Conservation (phyloP, 2,329 filamentous ascomycete species). For the Zasmidium cellare region DNA sequence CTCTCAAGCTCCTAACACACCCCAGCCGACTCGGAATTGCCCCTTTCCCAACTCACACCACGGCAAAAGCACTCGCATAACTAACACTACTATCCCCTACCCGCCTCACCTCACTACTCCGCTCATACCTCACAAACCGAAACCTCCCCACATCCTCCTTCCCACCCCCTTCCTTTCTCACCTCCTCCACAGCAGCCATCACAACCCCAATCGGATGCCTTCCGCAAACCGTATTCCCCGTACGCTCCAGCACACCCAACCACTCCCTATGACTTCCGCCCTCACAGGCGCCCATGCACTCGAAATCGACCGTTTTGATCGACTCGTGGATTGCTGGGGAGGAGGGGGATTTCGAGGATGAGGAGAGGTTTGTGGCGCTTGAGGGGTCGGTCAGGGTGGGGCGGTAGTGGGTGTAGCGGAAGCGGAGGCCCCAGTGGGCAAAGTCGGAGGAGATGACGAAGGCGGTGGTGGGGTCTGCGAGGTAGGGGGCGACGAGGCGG, state of each 20-base stretch:
- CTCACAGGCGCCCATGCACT: constrained; percentile 82
- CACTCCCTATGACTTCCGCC: constrained; percentile 72
- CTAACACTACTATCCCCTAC: constrained; percentile 82
- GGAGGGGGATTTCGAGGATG: constrained; percentile 44
- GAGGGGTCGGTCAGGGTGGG: constrained; percentile 43
- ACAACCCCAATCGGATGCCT: constrained; percentile 90
- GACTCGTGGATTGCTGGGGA: constrained; percentile 73
- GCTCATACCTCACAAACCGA: constrained; percentile 80
- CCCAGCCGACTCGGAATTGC: too few relatives aligned
- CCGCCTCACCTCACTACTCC: constrained; percentile 72
- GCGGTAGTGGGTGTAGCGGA: constrained; percentile 80
- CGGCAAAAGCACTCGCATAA: constrained; percentile 89
- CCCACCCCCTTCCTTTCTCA: constrained; percentile 40
- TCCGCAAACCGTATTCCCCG: constrained; percentile 90
- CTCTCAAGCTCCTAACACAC: too few relatives aligned
- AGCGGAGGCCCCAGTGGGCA: constrained; percentile 89
- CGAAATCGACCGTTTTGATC: constrained; percentile 75
- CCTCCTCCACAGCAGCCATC: constrained; percentile 79
- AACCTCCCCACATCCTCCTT: constrained; percentile 49
- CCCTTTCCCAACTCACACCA: constrained; percentile 35
- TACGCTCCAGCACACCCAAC: constrained; percentile 65
- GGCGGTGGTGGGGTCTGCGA: constrained; percentile 71
- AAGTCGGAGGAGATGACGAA: constrained; percentile 96
- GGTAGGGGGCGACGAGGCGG: constrained; percentile 70
- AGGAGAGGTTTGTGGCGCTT: constrained; percentile 42